phyloP scores from a whole-genome alignment of 352 stramenopile genomes.

The Phytophthora crassamura region DNA sequence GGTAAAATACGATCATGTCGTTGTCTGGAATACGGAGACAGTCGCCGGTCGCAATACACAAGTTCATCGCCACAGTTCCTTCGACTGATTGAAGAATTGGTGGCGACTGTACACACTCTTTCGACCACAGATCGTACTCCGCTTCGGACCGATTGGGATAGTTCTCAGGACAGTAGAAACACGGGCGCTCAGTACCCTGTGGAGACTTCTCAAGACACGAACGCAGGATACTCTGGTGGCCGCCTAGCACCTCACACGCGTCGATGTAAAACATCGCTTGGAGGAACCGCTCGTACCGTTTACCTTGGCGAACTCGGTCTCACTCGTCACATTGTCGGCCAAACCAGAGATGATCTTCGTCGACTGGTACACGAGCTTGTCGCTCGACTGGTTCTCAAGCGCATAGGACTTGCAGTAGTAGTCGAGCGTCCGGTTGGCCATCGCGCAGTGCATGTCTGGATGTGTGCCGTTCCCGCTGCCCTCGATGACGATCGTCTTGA shows the following conservation, averaged over 20 bases:
- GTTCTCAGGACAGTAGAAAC: constrained; percentile 49
- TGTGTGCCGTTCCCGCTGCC: too few relatives aligned
- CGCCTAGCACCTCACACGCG: constrained; percentile 50
- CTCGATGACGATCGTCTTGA: too few relatives aligned
- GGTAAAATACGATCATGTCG: constrained; percentile 31
- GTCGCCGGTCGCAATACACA: constrained; percentile 39
- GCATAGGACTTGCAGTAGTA: constrained; percentile 59
- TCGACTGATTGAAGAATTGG: constrained; percentile 23
- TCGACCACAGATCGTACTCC: not conserved
- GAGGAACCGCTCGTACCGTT: constrained; percentile 20
- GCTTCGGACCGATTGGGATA: not conserved
- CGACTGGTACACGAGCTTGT: constrained; percentile 45
- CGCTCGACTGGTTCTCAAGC: constrained; percentile 39
- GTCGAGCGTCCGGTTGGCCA: constrained; percentile 54
- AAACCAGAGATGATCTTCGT: constrained; percentile 28
- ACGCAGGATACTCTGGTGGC: constrained; percentile 37
- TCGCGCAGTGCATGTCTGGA: constrained; percentile 35
- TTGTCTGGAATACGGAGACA: constrained; percentile 31
- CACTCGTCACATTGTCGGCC: constrained; percentile 8
- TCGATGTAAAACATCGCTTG: constrained; percentile 48
- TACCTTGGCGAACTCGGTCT: constrained; percentile 8
- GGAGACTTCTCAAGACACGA: constrained; percentile 36
- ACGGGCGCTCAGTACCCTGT: too few relatives aligned
- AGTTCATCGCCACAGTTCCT: constrained; percentile 42
- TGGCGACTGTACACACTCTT: constrained; percentile 18